Percentiles rank a stretch among this genome's conserved stretches.
phyloP scores from a whole-genome alignment of 1,139 yeast species.

The Yarrowia galli region DNA sequence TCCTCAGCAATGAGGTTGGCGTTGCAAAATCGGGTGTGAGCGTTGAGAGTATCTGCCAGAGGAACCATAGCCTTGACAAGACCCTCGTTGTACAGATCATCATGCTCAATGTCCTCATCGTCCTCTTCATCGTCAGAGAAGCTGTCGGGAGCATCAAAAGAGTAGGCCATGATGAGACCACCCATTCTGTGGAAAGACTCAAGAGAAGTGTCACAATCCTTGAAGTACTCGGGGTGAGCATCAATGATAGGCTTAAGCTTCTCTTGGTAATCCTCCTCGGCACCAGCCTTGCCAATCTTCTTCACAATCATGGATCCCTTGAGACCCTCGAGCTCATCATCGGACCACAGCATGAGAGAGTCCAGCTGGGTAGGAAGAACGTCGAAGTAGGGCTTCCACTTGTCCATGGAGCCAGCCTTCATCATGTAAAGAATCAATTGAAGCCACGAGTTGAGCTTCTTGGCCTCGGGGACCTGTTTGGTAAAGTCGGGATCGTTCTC shows the following conservation, averaged over 20 bases:
- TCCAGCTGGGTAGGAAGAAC: slow-evolving; percentile 71
- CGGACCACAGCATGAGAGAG: slow-evolving; percentile 82
- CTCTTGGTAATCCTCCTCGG: slow-evolving; percentile 63
- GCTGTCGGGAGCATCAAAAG: slow-evolving; percentile 61
- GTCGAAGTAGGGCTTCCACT: slow-evolving; percentile 74
- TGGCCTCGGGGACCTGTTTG: slow-evolving; percentile 51
- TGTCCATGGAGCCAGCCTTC: slow-evolving; percentile 59
- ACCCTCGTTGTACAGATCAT: slow-evolving; percentile 51
- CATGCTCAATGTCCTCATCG: slow-evolving; percentile 48
- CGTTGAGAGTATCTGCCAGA: slow-evolving; percentile 86
- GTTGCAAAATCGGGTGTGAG: slow-evolving; percentile 80
- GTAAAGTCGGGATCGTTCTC: slow-evolving; percentile 59
- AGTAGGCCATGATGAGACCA: slow-evolving; percentile 69
- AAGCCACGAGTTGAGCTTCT: slow-evolving; percentile 73
- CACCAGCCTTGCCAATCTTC: slow-evolving; percentile 74
- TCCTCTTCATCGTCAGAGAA: slow-evolving; percentile 39
- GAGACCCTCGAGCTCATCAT: slow-evolving; percentile 58
- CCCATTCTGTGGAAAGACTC: slow-evolving; percentile 76
- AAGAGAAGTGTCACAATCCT: slow-evolving; percentile 53
- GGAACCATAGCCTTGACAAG: slow-evolving; percentile 88
- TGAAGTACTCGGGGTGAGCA: slow-evolving; percentile 46
- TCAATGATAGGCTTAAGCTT: slow-evolving; percentile 51
- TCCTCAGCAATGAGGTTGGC: slow-evolving; percentile 61
- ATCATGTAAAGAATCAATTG: slow-evolving; percentile 71
- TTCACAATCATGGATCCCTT: slow-evolving; percentile 73